Conservation (phyloP, 192 early-diverging fungal genomes). For the Funneliformis geosporum region DNA sequence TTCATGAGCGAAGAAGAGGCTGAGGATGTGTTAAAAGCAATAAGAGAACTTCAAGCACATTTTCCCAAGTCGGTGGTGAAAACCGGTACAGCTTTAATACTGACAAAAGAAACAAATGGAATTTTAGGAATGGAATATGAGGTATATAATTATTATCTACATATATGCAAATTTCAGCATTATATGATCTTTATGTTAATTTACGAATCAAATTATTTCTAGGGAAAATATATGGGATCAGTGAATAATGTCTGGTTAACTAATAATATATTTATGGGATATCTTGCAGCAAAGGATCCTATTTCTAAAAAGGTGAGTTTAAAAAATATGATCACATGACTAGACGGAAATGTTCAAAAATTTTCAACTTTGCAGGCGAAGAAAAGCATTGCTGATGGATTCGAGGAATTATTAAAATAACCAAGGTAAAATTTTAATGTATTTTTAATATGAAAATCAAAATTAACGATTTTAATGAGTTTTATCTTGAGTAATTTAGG, state of each 20-base stretch:
- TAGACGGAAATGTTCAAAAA: background rate
- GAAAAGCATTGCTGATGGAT: constrained; percentile 27
- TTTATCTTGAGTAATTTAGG: no score
- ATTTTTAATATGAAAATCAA: background rate
- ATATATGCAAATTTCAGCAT: background rate
- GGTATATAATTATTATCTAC: constrained; percentile 24
- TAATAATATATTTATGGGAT: constrained; percentile 53
- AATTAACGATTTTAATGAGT: no score
- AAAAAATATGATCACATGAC: background rate
- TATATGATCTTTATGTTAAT: background rate
- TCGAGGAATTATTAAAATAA: constrained; percentile 16
- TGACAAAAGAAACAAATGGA: constrained; percentile 51
- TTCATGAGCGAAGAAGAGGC: constrained; percentile 44
- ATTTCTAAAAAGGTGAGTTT: constrained; percentile 44
- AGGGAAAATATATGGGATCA: constrained; percentile 49
- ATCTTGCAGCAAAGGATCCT: constrained; percentile 48
- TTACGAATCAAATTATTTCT: background rate
- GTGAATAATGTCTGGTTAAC: constrained; percentile 51
- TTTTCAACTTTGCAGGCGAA: constrained; percentile 17
- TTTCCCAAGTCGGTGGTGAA: constrained; percentile 54
- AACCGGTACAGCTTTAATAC: constrained; percentile 47
- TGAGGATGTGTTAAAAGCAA: constrained; percentile 51
- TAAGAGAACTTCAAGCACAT: constrained; percentile 52
- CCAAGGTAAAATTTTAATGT: background rate
- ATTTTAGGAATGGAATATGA: constrained; percentile 39